These are phyloP conservation scores for Cocos nucifera DNA, from an alignment of 176 grass and related monocot genomes.

Conservation along the genomic window DNA sequence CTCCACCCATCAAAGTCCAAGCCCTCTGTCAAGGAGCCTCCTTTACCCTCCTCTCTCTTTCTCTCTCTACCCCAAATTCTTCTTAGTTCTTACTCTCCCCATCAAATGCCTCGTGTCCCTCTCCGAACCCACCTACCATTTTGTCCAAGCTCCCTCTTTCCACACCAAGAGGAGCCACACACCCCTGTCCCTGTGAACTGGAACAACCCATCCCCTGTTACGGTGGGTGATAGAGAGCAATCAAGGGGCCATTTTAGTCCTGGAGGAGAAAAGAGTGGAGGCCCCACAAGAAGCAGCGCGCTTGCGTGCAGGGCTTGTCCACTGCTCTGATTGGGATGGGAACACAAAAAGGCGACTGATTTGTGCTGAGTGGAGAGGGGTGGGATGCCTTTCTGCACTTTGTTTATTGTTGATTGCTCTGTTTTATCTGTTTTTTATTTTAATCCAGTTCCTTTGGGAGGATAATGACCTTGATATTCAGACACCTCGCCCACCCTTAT, in stretches of 20 bases:
- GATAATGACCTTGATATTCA: conserved; percentile 4
- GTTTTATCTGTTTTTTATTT: not conserved
- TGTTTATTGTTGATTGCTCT: conserved; percentile 12
- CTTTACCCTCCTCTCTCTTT: not conserved
- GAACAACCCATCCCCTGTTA: not conserved
- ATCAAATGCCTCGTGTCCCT: conserved; percentile 6
- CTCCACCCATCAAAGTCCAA: no score
- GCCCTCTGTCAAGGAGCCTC: no score
- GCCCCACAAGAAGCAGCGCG: conserved; percentile 14
- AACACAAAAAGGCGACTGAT: conserved; percentile 7
- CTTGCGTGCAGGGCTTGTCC: conserved; percentile 59
- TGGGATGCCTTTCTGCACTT: not conserved
- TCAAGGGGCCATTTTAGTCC: not conserved
- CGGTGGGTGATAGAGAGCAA: not conserved
- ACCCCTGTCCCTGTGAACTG: not conserved
- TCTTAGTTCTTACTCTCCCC: not conserved
- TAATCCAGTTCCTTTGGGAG: conserved; percentile 12
- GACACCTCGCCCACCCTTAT: not conserved
- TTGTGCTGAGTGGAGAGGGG: not conserved
- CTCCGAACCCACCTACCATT: conserved; percentile 8
- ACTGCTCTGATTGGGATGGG: conserved; percentile 31
- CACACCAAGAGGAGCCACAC: no score
- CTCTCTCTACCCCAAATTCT: not conserved
- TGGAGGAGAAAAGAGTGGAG: not conserved
- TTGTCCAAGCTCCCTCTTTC: not conserved